Evolutionary conservation across 805 yeast species (phyloP).

Genomic region (Saturnispora sanitii): DNA sequence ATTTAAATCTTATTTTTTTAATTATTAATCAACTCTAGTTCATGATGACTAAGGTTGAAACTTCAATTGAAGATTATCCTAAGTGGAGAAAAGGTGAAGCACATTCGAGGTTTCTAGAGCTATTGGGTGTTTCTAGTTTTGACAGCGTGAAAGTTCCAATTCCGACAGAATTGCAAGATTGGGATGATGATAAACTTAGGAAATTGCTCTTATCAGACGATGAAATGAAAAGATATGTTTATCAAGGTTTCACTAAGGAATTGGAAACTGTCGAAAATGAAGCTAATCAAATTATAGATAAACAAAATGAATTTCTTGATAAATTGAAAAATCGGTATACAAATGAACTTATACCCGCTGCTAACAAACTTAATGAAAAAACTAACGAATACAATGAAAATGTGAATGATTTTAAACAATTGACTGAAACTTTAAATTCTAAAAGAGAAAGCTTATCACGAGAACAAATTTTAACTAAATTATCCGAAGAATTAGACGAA

Average conservation of each 20-base stretch:
- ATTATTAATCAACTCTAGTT: not conserved
- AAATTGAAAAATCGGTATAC: constrained; percentile 17
- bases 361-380: constrained; percentile 1
- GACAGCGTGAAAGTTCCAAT: constrained; percentile 3
- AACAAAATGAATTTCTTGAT: constrained; percentile 30
- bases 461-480: not conserved
- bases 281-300: constrained; percentile 21
- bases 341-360: constrained; percentile 4
- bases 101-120: constrained; percentile 1
- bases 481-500: constrained; percentile 5
- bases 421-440: constrained; percentile 2
- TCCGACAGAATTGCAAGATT: constrained; percentile 1
- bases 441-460: constrained; percentile 1
- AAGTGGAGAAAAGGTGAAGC: constrained; percentile 1
- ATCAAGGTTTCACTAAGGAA: constrained; percentile 10
- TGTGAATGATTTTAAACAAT: not conserved
- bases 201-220: constrained; percentile 5
- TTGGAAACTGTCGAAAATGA: constrained; percentile 22
- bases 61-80: not conserved
- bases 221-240: constrained; percentile 16
- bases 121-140: not conserved
- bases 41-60: not conserved
- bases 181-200: constrained; percentile 5
- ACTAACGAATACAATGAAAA: constrained; percentile 3
- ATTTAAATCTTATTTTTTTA: too few relatives aligned